Evolutionary conservation across 768 basidiomycete species (phyloP), one percentile per base, ranked within the genome.

Genomic region (Collybia mongolica): DNA sequence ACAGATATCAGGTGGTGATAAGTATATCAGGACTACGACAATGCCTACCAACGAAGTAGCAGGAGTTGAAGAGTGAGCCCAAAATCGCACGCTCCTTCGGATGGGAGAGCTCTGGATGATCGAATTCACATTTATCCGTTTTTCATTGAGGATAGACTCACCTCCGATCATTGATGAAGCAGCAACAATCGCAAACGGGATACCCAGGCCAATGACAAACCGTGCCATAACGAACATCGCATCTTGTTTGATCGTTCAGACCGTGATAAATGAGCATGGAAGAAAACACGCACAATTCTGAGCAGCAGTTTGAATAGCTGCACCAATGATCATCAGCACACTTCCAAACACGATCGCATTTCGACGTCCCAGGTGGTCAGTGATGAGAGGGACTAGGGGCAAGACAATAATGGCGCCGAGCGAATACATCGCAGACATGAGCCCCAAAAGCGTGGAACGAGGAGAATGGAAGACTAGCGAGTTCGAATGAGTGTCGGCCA

Each of bases 11-110:
- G 18, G 18, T 22, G 9, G 23, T 45, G 6, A 6, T 26, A 23
- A 39, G 26, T 53, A n/a, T 45, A 22, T 26, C 24, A 22, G 6
- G 24, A 8, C 1, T 7, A 15, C 3, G 18, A 11, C 5, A 20
- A 9, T 41, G 39, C 60, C 36, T 58, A 73, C 78, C 79, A 39
- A 80, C 74, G 61, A 81, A 83, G 69, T 81, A 86, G 51, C 79
- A 82, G 0, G 82, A 72, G 63, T 83, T 84, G 69, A 81, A 84
- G 1, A 83, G 67, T 3, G 82, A 82, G 7, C 83, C 84, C 17
- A 89, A 59, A 5, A 78, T 75, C 1, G 81, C 82, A 44, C 87
- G 82, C 66, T 88, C 85, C 47, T 82, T 84, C 0, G 86, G 85
- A 65, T 85, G 82, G 0, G 84, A 78, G 14, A 88, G 71, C 62